Evolutionary conservation across 768 basidiomycete genomes (phyloP), one percentile per base, ranked within the genome.

Genomic region (Solioccasus polychromus): DNA sequence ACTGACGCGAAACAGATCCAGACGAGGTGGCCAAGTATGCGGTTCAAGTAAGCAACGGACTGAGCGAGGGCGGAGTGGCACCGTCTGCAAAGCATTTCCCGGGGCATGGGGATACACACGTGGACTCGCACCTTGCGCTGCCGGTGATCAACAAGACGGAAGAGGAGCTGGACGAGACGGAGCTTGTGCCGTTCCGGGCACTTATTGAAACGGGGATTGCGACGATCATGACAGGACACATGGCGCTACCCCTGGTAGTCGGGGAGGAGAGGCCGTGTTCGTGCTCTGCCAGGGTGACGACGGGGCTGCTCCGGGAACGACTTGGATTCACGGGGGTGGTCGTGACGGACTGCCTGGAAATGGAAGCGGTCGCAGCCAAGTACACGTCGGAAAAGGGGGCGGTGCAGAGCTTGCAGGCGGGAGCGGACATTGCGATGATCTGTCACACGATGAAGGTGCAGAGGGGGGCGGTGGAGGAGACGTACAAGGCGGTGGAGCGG

Each of bases 291-390:
- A 54, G 54, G 32, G 72, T 84, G 20, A 81, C 78, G 22, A 79
- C 70, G 0, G 74, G 64, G 12, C 57, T 86, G 11, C 64, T 86
- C 34, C 72, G 81, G 35, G 60, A 64, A 2, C 69, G 76, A 32
- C 50, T 87, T 55, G 67, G 68, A 1, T 88, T 74, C 60, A 39
- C 67, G 4, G 83, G 83, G 0, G 74, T 87, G 29, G 62, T 85
- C 18, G 83, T 86, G 23, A 86, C 85, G 1, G 85, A 87, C 57
- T 87, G 85, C 55, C 64, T 88, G 19, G 85, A 87, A 65, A 87
- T 88, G 85, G 81, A 81, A 38, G 84, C 86, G 10, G 76, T 87
- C 14, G 73, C 79, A 1, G 69, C 73, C 23, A 66, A 67, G 15
- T 67, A 71, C 10, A 54, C 53, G 35, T 25, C 59, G 14, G 39